These are phyloP conservation scores for Lentinus brumalis DNA, from an alignment of 768 basidiomycete genomes.

Conservation along the genomic window DNA sequence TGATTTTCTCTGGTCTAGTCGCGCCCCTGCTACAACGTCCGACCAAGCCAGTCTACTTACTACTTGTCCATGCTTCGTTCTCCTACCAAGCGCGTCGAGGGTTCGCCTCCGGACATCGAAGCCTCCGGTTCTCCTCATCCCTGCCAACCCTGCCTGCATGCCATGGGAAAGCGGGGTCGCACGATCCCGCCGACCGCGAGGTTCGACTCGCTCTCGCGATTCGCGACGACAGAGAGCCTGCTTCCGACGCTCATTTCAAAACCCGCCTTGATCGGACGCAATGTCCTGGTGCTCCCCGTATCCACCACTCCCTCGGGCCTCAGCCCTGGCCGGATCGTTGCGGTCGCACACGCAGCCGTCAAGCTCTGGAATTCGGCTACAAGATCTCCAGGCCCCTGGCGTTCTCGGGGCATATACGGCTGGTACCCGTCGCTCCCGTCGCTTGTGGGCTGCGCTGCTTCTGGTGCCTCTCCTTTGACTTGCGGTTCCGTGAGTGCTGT, in stretches of 20 bases:
- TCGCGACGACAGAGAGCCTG: too few species aligned
- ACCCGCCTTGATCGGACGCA: too few species aligned
- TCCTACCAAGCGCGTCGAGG: background rate
- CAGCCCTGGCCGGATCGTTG: background rate
- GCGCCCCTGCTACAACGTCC: background rate
- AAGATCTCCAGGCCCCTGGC: background rate
- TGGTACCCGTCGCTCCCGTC: background rate
- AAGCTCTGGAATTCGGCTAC: background rate
- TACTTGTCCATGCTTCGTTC: background rate
- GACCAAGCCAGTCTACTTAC: slow-evolving; percentile 1
- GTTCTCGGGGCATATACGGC: background rate
- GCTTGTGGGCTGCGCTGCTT: background rate
- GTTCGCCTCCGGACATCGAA: background rate
- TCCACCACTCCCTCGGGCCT: too few species aligned
- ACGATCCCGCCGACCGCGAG: too few species aligned
- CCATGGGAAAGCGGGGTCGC: too few species aligned
- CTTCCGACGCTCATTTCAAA: too few species aligned
- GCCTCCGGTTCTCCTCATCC: too few species aligned
- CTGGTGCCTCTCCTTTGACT: slow-evolving; percentile 9
- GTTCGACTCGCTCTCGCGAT: too few species aligned
- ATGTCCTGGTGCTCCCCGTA: too few species aligned
- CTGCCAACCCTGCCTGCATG: too few species aligned
- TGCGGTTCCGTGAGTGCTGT: slow-evolving; percentile 7
- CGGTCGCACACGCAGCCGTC: background rate
- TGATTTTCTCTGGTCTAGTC: background rate